Conservation (phyloP, 1,284 basidiomycete genomes). For the Inonotus obliquus region DNA sequence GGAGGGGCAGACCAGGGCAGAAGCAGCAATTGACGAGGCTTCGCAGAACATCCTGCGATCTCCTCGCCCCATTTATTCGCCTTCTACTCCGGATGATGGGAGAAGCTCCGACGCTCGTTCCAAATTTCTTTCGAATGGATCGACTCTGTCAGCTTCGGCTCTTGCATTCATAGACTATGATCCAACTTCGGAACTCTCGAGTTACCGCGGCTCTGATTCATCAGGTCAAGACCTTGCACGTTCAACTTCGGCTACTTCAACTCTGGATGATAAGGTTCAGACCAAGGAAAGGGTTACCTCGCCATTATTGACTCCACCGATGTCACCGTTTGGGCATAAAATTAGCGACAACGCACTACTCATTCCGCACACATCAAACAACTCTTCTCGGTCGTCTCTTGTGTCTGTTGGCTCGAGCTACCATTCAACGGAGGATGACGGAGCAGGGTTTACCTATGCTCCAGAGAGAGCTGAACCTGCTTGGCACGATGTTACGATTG, state of each 20-base stretch:
- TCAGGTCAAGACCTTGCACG: slow-evolving; percentile 1
- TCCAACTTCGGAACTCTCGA: slow-evolving; percentile 2
- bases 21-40: neutral
- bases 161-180: slow-evolving; percentile 15
- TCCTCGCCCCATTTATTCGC: slow-evolving; percentile 7
- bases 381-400: slow-evolving; percentile 72
- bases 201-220: neutral
- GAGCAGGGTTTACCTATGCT: slow-evolving; percentile 48
- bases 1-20: neutral
- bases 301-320: slow-evolving; percentile 28
- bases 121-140: slow-evolving; percentile 32
- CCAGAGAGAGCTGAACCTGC: slow-evolving; percentile 41
- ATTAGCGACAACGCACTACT: slow-evolving; percentile 47
- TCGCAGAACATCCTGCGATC: neutral
- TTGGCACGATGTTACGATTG: slow-evolving; percentile 55
- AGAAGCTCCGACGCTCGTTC: slow-evolving; percentile 50
- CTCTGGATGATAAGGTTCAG: neutral
- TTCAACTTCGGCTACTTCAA: neutral
- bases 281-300: slow-evolving; percentile 23
- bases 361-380: slow-evolving; percentile 56
- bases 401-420: slow-evolving; percentile 78
- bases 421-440: slow-evolving; percentile 65
- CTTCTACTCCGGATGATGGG: slow-evolving; percentile 39
- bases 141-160: slow-evolving; percentile 12
- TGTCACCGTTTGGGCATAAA: slow-evolving; percentile 47